Base-by-base conservation (phyloP, 371 early-diverging fungal genomes). In the Mucor saturninus region DNA sequence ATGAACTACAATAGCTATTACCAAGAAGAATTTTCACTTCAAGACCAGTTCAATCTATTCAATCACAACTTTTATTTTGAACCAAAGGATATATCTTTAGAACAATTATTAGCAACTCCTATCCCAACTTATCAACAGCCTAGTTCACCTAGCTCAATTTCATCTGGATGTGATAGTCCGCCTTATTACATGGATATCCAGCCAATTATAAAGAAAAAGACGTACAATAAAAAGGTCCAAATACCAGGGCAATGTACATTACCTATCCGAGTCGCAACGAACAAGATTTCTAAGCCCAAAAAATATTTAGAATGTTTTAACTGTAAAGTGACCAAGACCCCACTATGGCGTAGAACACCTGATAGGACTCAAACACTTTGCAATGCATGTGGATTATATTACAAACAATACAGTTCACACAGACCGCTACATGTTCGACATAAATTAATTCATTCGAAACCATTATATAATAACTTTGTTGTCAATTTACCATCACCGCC, bases 331-430 rank as follows among this genome's bases (percentile, higher is more conserved):
- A 90, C 85, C 50, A 81, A 83, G 67, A 92, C 92, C 0, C 93
- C 93, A 39, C 76, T 93, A 5, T 92, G 93, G 93, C 81, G 92
- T 35, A 79, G 91, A 29, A 90, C 92, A 42, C 85, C 88, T 28
- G 92, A 92, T 62, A 80, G 88, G 32, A 73, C 77, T 42, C 90
- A 92, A 65, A 83, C 85, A 14, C 78, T 93, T 10, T 93, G 92
- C 71, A 93, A 93, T 73, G 92, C 94, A 2, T 93, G 94, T 67
- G 91, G 91, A 26, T 73, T 91, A 21, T 93, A 90, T 72, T 89
- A 81, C 63, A 91, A 90, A 74, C 89, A 88, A 59, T 89, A 90
- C 68, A 82, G 86, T 21, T 75, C 76, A 13, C 90, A 91, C 56
- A 81, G 91, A 11, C 91, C 91, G 4, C 61, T 86, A 32, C 76